Evolutionary conservation across 345 rosid genomes (phyloP).

Genomic region (Eucalyptus pauciflora): DNA sequence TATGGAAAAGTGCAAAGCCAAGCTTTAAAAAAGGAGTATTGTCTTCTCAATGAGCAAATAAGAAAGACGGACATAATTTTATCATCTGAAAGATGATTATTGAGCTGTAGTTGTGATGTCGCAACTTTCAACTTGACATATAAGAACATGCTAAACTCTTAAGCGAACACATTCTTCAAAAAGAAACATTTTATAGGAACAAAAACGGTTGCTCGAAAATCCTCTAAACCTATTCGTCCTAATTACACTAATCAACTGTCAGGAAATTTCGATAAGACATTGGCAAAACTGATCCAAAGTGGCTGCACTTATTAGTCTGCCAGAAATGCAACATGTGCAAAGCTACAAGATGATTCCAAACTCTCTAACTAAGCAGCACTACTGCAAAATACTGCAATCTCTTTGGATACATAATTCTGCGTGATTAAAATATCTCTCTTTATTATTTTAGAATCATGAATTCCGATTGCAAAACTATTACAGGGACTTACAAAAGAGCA

Average conservation of each 20-base stretch:
- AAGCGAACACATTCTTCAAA: background rate
- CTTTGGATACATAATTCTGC: background rate
- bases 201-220: background rate
- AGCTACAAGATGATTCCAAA: background rate
- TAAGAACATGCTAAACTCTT: background rate
- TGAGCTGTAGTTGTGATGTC: background rate
- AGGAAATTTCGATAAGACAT: background rate
- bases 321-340: background rate
- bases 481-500: background rate
- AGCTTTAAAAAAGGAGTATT: background rate
- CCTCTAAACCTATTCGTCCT: background rate
- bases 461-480: background rate
- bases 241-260: background rate
- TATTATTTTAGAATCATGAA: background rate
- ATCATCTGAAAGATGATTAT: background rate
- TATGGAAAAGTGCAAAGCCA: background rate
- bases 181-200: background rate
- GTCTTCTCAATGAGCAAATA: background rate
- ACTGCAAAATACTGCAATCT: background rate
- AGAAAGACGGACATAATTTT: background rate
- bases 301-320: background rate
- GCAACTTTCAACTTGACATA: background rate
- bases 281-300: background rate
- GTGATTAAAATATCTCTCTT: background rate
- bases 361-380: background rate